These are phyloP conservation scores for Xylariaceae sp. DNA, from an alignment of 2,329 filamentous ascomycete genomes.

Conservation along the genomic window DNA sequence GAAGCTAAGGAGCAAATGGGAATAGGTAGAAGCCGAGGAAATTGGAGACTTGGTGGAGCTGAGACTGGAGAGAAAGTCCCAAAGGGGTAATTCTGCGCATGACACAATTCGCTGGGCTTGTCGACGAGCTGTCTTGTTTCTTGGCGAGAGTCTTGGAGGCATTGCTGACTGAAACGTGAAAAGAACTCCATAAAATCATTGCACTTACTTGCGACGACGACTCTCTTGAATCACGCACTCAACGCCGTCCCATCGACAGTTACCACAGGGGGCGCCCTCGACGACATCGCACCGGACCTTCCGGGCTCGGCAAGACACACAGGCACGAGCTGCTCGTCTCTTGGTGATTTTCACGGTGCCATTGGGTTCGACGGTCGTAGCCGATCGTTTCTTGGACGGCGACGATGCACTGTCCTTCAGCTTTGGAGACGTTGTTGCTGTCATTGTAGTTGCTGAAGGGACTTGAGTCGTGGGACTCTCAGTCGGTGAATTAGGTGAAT, in stretches of 20 bases:
- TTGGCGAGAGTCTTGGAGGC: neutral
- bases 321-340: conserved; percentile 83
- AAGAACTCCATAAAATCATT: conserved; percentile 4
- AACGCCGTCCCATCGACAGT: conserved; percentile 76
- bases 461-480: conserved; percentile 17
- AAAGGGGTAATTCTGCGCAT: conserved; percentile 17
- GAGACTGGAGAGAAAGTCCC: neutral
- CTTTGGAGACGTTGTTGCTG: conserved; percentile 15
- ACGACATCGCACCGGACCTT: conserved; percentile 95
- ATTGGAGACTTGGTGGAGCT: conserved; percentile 20
- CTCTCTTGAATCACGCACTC: conserved; percentile 75
- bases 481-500: conserved; percentile 25
- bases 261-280: conserved; percentile 80
- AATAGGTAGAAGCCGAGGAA: neutral
- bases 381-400: conserved; percentile 32
- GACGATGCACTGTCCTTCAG: conserved; percentile 17
- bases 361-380: conserved; percentile 31
- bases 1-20: conserved; percentile 1
- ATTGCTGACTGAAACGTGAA: conserved; percentile 1
- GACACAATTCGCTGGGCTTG: conserved; percentile 8
- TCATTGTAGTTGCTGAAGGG: conserved; percentile 2
- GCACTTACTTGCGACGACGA: conserved; percentile 75
- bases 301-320: conserved; percentile 72
- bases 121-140: neutral
- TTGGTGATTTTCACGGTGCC: conserved; percentile 54